Percentiles rank a stretch among this genome's conserved stretches.
Evolutionary conservation across 129 eudicot genomes (phyloP).

Genomic region (Helianthus annuus): DNA sequence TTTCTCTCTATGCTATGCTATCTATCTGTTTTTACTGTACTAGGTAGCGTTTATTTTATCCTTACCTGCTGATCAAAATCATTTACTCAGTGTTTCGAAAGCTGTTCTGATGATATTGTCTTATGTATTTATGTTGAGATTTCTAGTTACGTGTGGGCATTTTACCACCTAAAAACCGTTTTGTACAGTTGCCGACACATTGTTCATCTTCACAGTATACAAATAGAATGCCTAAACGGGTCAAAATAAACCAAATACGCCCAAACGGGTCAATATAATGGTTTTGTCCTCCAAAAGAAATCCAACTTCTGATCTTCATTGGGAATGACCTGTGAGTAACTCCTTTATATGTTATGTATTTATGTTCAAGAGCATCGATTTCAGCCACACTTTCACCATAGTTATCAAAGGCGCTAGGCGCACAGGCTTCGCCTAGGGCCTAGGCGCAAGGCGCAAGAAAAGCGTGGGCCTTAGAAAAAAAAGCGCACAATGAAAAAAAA

Average conservation of each 20-base stretch:
- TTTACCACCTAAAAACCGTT: constrained; percentile 3
- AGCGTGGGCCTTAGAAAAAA: too few relatives aligned
- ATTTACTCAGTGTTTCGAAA: constrained; percentile 3
- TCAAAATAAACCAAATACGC: too few relatives aligned
- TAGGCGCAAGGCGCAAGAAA: too few relatives aligned
- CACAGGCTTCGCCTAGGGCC: too few relatives aligned
- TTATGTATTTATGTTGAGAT: constrained; percentile 4
- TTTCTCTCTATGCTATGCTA: not conserved
- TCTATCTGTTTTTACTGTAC: not conserved
- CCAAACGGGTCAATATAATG: constrained; percentile 18
- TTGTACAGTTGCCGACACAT: not conserved
- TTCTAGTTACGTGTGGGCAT: not conserved
- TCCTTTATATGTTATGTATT: constrained; percentile 64
- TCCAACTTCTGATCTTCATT: constrained; percentile 53
- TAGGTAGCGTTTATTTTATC: not conserved
- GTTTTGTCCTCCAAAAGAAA: constrained; percentile 29
- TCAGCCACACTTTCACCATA: constrained; percentile 33
- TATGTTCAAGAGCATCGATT: constrained; percentile 77
- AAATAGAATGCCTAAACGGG: too few relatives aligned
- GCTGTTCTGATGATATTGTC: not conserved
- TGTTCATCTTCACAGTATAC: not conserved
- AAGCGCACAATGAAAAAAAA: too few relatives aligned
- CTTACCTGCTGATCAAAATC: not conserved
- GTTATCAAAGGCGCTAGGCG: too few relatives aligned
- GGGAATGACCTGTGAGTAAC: constrained; percentile 54